phyloP scores from a whole-genome alignment of 768 basidiomycete species.

The Tylopilus plumbeoviolaceoides region DNA sequence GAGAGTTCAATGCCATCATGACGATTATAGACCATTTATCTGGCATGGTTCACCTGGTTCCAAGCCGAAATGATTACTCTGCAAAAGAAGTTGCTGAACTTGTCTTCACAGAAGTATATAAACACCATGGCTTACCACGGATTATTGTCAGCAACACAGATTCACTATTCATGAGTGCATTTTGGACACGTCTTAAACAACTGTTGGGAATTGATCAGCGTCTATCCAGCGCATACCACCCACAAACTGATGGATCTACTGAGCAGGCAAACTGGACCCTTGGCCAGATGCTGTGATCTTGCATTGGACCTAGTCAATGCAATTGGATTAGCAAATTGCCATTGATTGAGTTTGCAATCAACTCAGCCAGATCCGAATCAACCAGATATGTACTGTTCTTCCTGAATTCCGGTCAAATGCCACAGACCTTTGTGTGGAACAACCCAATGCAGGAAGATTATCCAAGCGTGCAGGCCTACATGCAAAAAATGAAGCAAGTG shows the following conservation, averaged over 20 bases:
- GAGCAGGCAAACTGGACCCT: background rate
- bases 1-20: constrained; percentile 24
- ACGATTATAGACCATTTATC: constrained; percentile 19
- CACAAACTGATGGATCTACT: background rate
- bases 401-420: constrained; percentile 6
- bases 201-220: background rate
- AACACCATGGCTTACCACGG: constrained; percentile 11
- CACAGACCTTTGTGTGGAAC: constrained; percentile 19
- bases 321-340: constrained; percentile 15
- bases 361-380: constrained; percentile 6
- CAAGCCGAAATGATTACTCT: no score
- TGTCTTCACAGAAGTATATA: no score
- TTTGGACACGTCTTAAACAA: background rate
- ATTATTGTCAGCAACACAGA: constrained; percentile 24
- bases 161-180: constrained; percentile 12
- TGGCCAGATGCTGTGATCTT: background rate
- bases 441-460: constrained; percentile 3
- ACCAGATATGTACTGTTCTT: constrained; percentile 24
- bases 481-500: constrained; percentile 24
- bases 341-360: constrained; percentile 23
- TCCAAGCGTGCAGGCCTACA: constrained; percentile 29
- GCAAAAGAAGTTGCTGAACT: no score
- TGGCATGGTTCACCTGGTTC: constrained; percentile 22
- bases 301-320: background rate
- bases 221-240: background rate